Percentiles rank a stretch among this genome's conserved stretches.
Conservation (phyloP, 345 rosid species). For the Eucalyptus viminalis region DNA sequence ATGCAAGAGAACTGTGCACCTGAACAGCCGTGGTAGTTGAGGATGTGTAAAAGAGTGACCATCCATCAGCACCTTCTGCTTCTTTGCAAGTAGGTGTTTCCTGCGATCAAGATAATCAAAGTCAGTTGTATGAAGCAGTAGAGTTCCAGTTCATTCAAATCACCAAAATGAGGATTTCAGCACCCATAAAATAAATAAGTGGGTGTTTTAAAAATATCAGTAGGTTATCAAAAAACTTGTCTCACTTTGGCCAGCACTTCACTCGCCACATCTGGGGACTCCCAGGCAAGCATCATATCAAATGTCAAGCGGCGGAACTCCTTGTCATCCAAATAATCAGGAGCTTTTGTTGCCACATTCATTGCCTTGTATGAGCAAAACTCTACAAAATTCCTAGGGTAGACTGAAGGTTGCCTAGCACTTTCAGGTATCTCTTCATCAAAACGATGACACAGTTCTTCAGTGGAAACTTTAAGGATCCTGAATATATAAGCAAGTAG, state of each 20-base stretch:
- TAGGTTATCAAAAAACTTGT: background rate
- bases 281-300: conserved; percentile 99
- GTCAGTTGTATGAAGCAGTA: background rate
- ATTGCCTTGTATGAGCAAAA: conserved; percentile 76
- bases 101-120: conserved; percentile 11
- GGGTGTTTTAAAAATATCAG: background rate
- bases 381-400: conserved; percentile 69
- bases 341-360: conserved; percentile 15
- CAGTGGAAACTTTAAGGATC: conserved; percentile 52
- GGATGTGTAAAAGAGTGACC: conserved; percentile 69
- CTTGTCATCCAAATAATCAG: conserved; percentile 59
- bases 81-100: conserved; percentile 38
- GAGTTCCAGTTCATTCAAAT: background rate
- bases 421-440: conserved; percentile 71
- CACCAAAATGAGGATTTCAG: background rate
- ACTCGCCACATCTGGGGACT: conserved; percentile 40
- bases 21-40: conserved; percentile 79
- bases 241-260: conserved; percentile 40
- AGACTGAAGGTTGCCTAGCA: conserved; percentile 54
- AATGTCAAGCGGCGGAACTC: conserved; percentile 70
- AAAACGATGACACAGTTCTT: conserved; percentile 57
- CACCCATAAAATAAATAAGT: background rate
- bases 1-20: conserved; percentile 18
- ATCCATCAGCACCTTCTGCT: conserved; percentile 62
- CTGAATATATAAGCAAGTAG: conserved; percentile 3